Conservation (phyloP, 495 filamentous ascomycete genomes). For the Podospora bellae-mahoneyi region DNA sequence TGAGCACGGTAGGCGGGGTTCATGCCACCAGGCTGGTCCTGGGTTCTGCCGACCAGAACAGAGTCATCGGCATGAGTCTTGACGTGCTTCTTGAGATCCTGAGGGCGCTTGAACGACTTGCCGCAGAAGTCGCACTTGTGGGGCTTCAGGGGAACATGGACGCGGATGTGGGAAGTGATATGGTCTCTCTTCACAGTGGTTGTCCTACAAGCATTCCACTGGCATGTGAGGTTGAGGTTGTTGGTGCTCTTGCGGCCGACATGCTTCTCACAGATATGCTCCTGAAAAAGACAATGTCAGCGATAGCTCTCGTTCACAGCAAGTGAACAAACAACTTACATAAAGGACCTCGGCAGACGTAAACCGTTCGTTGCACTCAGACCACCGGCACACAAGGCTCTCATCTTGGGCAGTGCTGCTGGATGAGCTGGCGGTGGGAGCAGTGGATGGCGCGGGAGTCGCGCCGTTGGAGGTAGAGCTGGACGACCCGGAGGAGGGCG, state of each 20-base stretch:
- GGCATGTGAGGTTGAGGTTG: slow-evolving; percentile 95
- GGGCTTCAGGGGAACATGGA: slow-evolving; percentile 95
- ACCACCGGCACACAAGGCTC: slow-evolving; percentile 80
- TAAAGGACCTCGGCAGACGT: slow-evolving; percentile 80
- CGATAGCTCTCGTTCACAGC: background rate
- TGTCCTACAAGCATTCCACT: slow-evolving; percentile 93
- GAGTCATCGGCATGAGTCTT: slow-evolving; percentile 99
- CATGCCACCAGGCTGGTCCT: slow-evolving; percentile 63
- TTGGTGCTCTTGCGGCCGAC: slow-evolving; percentile 98
- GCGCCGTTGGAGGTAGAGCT: slow-evolving; percentile 41
- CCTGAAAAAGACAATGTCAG: slow-evolving; percentile 27
- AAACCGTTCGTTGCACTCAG: slow-evolving; percentile 77
- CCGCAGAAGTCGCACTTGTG: slow-evolving; percentile 98
- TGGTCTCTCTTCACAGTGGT: slow-evolving; percentile 99
- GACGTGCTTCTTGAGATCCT: slow-evolving; percentile 99
- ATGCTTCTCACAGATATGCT: slow-evolving; percentile 97
- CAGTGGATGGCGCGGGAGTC: slow-evolving; percentile 44
- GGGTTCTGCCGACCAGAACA: slow-evolving; percentile 68
- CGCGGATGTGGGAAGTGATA: slow-evolving; percentile 98
- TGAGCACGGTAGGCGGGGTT: slow-evolving; percentile 53
- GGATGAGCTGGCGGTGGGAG: slow-evolving; percentile 40
- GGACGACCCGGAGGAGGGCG: slow-evolving; percentile 21
- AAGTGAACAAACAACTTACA: slow-evolving; percentile 3
- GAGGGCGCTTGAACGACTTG: slow-evolving; percentile 98
- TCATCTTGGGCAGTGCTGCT: slow-evolving; percentile 47